Evolutionary conservation across 2,329 filamentous ascomycete species (phyloP).

Genomic region (Botrytis pseudocinerea): DNA sequence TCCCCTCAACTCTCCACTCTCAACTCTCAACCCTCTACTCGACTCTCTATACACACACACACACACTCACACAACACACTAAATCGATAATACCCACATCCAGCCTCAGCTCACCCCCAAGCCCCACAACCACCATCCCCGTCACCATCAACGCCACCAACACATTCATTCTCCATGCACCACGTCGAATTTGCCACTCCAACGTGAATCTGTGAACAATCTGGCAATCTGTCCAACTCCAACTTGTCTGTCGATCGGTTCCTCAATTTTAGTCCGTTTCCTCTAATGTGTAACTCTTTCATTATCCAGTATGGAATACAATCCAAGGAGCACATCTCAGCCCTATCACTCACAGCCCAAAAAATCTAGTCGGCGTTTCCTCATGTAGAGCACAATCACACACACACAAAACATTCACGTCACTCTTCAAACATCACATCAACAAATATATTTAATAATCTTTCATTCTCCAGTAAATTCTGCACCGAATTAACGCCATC

Average conservation of each 20-base stretch:
- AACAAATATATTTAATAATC: background rate
- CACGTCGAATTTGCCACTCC: background rate
- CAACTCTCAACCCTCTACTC: too few relatives aligned
- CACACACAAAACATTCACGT: background rate
- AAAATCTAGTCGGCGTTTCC: background rate
- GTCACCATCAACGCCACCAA: background rate
- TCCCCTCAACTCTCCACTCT: background rate
- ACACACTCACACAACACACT: too few relatives aligned
- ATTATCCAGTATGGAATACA: background rate
- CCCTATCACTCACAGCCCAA: background rate
- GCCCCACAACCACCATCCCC: background rate
- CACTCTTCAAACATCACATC: background rate
- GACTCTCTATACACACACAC: too few relatives aligned
- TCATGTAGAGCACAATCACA: background rate
- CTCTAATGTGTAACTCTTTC: background rate
- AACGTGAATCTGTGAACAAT: background rate
- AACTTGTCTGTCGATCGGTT: background rate
- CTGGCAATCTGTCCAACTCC: too few relatives aligned
- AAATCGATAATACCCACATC: too few relatives aligned
- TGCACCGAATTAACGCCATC: conserved; percentile 30
- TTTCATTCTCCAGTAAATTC: background rate
- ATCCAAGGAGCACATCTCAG: background rate
- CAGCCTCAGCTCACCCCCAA: background rate
- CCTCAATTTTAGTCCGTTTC: background rate
- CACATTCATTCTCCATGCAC: background rate